phyloP scores from a whole-genome alignment of 768 basidiomycete genomes.

The Collybiopsis luxurians region DNA sequence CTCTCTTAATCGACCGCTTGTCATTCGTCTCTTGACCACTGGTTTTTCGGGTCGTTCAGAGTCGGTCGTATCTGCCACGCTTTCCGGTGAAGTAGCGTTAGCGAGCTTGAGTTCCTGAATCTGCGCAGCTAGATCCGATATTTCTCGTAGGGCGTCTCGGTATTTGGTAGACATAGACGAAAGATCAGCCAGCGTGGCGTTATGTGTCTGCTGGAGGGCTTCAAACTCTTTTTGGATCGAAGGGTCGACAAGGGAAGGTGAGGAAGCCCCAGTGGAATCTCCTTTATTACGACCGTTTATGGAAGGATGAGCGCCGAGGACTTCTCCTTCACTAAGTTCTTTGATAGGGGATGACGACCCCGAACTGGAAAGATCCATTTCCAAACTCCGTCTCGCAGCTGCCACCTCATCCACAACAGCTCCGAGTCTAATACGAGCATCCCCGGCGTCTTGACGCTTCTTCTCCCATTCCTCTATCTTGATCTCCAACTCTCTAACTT shows the following conservation, averaged over 20 bases:
- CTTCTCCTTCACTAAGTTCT: conserved; percentile 1
- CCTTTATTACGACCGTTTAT: conserved; percentile 10
- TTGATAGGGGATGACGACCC: conserved; percentile 15
- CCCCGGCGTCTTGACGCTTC: conserved; percentile 64
- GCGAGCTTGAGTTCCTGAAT: conserved; percentile 82
- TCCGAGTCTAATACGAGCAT: conserved; percentile 64
- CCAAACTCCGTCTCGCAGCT: conserved; percentile 64
- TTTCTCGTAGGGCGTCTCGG: conserved; percentile 84
- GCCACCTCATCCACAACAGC: conserved; percentile 69
- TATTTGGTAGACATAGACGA: conserved; percentile 80
- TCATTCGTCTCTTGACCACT: conserved; percentile 51
- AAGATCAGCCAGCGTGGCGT: conserved; percentile 76
- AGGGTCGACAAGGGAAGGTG: conserved; percentile 20
- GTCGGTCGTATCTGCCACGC: conserved; percentile 30
- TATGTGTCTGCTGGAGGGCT: conserved; percentile 78
- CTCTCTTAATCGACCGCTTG: conserved; percentile 49
- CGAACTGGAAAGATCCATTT: conserved; percentile 40
- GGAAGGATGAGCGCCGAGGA: neutral
- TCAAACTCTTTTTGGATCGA: conserved; percentile 61
- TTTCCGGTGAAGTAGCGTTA: conserved; percentile 35
- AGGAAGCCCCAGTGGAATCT: conserved; percentile 22
- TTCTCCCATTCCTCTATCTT: conserved; percentile 79
- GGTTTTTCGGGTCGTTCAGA: conserved; percentile 43
- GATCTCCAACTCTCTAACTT: conserved; percentile 71
- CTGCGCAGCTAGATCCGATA: conserved; percentile 90